Percentiles rank a stretch among this genome's conserved stretches.
These are phyloP conservation scores for Lupinus albus DNA, from an alignment of 306 rosid species.

Conservation along the genomic window DNA sequence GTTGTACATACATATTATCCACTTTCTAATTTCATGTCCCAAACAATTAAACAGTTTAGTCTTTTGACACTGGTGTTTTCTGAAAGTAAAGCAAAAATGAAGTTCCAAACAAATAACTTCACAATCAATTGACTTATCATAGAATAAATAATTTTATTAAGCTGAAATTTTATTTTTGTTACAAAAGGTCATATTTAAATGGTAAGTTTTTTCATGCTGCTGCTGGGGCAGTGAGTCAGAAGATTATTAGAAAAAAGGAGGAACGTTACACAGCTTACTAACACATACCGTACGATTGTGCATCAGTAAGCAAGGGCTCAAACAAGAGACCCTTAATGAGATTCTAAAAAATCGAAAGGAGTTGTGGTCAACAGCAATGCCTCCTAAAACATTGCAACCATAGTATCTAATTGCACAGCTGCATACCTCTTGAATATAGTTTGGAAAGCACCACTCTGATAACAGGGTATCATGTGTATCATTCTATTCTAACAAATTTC, in stretches of 20 bases:
- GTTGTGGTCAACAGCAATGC: neutral
- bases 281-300: too few relatives aligned
- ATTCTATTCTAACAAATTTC: neutral
- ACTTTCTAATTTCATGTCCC: neutral
- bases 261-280: too few relatives aligned
- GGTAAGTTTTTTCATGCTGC: constrained; percentile 18
- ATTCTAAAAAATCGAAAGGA: constrained; percentile 13
- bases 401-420: neutral
- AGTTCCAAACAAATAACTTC: neutral
- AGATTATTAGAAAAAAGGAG: constrained; percentile 16
- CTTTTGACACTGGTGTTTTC: neutral
- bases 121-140: constrained; percentile 12
- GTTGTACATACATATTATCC: neutral
- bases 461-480: neutral
- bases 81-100: neutral
- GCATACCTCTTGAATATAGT: constrained; percentile 4
- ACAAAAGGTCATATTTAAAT: constrained; percentile 7
- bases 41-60: neutral
- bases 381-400: constrained; percentile 10
- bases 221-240: neutral
- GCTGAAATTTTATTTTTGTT: constrained; percentile 7
- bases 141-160: constrained; percentile 2
- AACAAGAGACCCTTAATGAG: neutral
- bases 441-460: constrained; percentile 13
- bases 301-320: too few relatives aligned